These are phyloP conservation scores for Apiospora arundinis DNA, from an alignment of 2,329 filamentous ascomycete genomes.

Conservation along the genomic window DNA sequence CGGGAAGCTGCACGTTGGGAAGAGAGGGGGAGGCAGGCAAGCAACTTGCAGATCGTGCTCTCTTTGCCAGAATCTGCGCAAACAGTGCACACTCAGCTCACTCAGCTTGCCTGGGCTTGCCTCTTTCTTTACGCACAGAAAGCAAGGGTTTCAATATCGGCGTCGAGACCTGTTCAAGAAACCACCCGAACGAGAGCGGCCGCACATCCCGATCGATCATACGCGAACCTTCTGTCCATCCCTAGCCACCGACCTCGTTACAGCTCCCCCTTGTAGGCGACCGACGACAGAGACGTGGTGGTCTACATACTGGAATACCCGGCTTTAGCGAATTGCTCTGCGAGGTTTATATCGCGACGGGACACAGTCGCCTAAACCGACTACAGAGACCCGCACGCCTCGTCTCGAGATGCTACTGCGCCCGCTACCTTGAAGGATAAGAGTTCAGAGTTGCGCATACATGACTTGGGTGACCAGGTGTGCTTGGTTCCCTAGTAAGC, in stretches of 20 bases:
- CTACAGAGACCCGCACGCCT: neutral
- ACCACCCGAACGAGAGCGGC: neutral
- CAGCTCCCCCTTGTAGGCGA: neutral
- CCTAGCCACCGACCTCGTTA: neutral
- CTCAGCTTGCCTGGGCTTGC: neutral
- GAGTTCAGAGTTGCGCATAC: neutral
- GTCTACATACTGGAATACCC: neutral
- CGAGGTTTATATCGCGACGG: neutral
- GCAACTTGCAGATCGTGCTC: neutral
- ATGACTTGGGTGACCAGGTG: neutral
- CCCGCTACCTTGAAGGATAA: neutral
- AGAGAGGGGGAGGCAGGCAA: slow-evolving; percentile 10
- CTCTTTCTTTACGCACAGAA: neutral
- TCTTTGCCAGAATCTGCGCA: neutral
- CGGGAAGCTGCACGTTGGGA: slow-evolving; percentile 13
- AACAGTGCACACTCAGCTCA: neutral
- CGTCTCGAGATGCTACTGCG: slow-evolving; percentile 10
- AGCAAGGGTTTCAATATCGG: neutral
- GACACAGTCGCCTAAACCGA: neutral
- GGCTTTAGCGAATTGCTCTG: neutral
- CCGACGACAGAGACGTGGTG: neutral
- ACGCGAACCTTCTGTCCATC: neutral
- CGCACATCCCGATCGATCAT: neutral
- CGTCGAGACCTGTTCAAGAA: neutral
- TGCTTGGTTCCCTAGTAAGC: neutral